These are phyloP conservation scores for Scleroderma citrinum DNA, from an alignment of 768 basidiomycete genomes.

Conservation along the genomic window DNA sequence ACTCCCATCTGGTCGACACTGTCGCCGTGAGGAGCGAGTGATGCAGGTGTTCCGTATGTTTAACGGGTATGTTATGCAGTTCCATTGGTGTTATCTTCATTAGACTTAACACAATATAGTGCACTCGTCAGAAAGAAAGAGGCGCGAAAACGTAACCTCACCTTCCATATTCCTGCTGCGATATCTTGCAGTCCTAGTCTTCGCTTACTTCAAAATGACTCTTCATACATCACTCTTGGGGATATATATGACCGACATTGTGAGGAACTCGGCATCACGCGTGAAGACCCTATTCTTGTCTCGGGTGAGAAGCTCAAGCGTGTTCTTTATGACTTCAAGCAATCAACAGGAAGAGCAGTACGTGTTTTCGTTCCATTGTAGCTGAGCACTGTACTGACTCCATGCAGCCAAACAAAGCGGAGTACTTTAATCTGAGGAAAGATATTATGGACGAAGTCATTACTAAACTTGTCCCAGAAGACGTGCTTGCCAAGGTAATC, in stretches of 20 bases:
- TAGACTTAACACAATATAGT: constrained; percentile 34
- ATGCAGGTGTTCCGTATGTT: constrained; percentile 92
- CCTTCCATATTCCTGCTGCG: constrained; percentile 86
- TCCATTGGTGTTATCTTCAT: background rate
- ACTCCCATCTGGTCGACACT: constrained; percentile 76
- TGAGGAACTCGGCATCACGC: constrained; percentile 60
- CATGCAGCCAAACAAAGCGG: constrained; percentile 50
- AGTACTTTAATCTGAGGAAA: constrained; percentile 68
- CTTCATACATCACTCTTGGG: constrained; percentile 83
- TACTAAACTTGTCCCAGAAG: constrained; percentile 85
- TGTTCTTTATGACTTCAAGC: constrained; percentile 54
- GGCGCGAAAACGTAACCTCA: constrained; percentile 83
- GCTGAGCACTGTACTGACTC: background rate
- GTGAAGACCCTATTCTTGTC: constrained; percentile 84
- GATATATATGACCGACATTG: constrained; percentile 95
- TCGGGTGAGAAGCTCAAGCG: constrained; percentile 81
- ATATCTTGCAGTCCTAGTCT: constrained; percentile 79
- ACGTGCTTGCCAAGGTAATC: constrained; percentile 74
- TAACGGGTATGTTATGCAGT: constrained; percentile 58
- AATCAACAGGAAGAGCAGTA: constrained; percentile 40
- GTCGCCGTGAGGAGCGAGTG: constrained; percentile 87
- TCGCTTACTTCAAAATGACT: constrained; percentile 86
- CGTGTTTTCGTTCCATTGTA: background rate
- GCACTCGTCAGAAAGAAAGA: constrained; percentile 86
- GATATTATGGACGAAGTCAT: constrained; percentile 87